Evolutionary conservation across 148 eudicot species (phyloP), one percentile per base, ranked within the genome.

Genomic region (Hydrangea macrophylla): DNA sequence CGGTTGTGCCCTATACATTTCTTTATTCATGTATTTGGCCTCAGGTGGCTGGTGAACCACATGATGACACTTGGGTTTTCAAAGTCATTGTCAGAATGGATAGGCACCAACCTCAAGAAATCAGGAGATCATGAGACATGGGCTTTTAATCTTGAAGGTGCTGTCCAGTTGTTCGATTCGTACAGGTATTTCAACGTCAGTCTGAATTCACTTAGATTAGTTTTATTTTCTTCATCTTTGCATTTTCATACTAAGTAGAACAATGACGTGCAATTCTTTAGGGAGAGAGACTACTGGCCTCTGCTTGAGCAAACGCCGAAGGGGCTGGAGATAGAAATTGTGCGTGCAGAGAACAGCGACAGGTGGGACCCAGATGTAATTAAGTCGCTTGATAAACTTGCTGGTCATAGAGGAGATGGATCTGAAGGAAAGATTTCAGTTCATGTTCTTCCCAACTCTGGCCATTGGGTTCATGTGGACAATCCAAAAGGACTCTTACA

Each of bases 391-490:
- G 87, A 85, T 77, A 75, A 68, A 18, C 80, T 91, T 62, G 67
- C 86, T 7, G 28, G 58, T 17, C 82, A 70, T 70, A 69, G 72
- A 50, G 72, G 23, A 35, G 81, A 75, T 75, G 86, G 25, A 71
- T 75, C 82, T 20, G 86, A 78, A 71, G 93, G 97, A 15, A 91
- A 80, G 44, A 78, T 87, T 40, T 89, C 84, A 2, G 68, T 82
- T 68, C 88, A 89, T 64, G 80, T 89, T 55, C 93, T 91, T 64
- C 96, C 96, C 27, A 89, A 84, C 48, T 83, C 99, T 0, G 99
- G 99, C 37, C 99, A 95, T 67, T 95, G 99, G 99, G 97, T 95
- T 79, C 97, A 95, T 75, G 89, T 89, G 26, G 99, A 95, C 58
- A 95, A 95, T 75, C 96, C 97, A 1, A 87, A 85, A 79, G 99